A percentile compares a stretch with the other conserved stretches of the same genome.
These are phyloP conservation scores for Pythium oligandrum DNA, from an alignment of 352 stramenopile genomes.

Conservation along the genomic window DNA sequence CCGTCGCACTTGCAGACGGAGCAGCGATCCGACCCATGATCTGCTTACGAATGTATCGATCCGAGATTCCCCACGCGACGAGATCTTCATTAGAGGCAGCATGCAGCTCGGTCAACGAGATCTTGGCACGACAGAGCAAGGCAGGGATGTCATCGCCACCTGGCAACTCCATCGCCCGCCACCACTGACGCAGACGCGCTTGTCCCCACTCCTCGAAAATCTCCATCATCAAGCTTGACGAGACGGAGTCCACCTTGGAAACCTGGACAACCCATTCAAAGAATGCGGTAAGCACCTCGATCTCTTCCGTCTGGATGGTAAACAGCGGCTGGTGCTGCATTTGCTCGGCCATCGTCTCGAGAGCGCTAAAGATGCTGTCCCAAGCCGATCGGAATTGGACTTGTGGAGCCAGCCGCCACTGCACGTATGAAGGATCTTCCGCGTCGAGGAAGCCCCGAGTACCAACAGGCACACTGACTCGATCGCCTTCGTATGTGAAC, in stretches of 20 bases:
- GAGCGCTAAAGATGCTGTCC: slow-evolving; percentile 37
- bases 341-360: slow-evolving; percentile 36
- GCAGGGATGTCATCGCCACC: slow-evolving; percentile 34
- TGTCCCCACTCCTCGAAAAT: slow-evolving; percentile 36
- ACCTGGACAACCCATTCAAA: slow-evolving; percentile 55
- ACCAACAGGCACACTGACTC: slow-evolving; percentile 36
- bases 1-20: slow-evolving; percentile 6
- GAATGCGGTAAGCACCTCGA: slow-evolving; percentile 44
- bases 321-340: slow-evolving; percentile 28
- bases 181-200: slow-evolving; percentile 54
- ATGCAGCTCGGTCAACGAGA: slow-evolving; percentile 41
- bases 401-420: slow-evolving; percentile 31
- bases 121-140: slow-evolving; percentile 31
- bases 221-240: slow-evolving; percentile 3
- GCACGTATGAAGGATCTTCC: slow-evolving; percentile 28
- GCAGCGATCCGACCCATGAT: slow-evolving; percentile 32
- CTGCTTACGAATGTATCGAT: slow-evolving; percentile 47
- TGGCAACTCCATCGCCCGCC: slow-evolving; percentile 30
- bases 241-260: slow-evolving; percentile 9
- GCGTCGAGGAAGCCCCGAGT: slow-evolving; percentile 27
- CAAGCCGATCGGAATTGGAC: slow-evolving; percentile 29
- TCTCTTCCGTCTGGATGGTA: slow-evolving; percentile 27
- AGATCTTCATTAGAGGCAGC: slow-evolving; percentile 59
- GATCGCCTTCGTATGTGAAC: slow-evolving; percentile 52
- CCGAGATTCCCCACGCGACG: slow-evolving; percentile 58